Evolutionary conservation across 768 basidiomycete genomes (phyloP).

Genomic region (Boletellus emodensis): DNA sequence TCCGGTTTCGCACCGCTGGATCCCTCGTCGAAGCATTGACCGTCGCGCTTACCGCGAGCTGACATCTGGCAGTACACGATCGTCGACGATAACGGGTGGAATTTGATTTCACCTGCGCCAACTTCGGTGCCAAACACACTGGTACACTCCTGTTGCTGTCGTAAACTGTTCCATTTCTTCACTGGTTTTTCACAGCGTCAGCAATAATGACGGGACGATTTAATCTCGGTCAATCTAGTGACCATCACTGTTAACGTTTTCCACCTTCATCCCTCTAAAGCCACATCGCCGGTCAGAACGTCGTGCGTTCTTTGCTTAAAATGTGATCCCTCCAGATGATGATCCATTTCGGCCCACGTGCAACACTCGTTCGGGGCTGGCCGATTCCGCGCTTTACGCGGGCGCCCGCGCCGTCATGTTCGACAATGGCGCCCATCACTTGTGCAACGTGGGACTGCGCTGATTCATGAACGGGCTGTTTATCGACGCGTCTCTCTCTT

Average conservation of each 20-base stretch:
- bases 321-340: neutral
- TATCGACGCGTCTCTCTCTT: neutral
- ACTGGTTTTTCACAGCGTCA: conserved; percentile 14
- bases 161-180: conserved; percentile 14
- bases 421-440: conserved; percentile 19
- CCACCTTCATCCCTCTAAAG: conserved; percentile 7
- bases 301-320: neutral
- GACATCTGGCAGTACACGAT: conserved; percentile 1
- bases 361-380: neutral
- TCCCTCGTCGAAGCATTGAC: neutral
- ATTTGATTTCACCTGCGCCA: conserved; percentile 11
- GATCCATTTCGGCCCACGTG: conserved; percentile 9
- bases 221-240: conserved; percentile 1
- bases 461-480: conserved; percentile 14
- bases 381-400: conserved; percentile 6
- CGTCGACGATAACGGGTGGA: neutral
- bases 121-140: conserved; percentile 2
- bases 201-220: conserved; percentile 2
- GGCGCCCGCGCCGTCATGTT: conserved; percentile 1
- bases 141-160: conserved; percentile 16
- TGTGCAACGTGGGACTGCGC: conserved; percentile 5
- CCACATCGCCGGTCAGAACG: conserved; percentile 13
- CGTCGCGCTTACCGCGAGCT: neutral
- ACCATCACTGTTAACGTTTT: conserved; percentile 1
- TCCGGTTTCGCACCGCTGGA: neutral